phyloP scores from a whole-genome alignment of 441 rosid genomes.

The Syzygium syzygioides region DNA sequence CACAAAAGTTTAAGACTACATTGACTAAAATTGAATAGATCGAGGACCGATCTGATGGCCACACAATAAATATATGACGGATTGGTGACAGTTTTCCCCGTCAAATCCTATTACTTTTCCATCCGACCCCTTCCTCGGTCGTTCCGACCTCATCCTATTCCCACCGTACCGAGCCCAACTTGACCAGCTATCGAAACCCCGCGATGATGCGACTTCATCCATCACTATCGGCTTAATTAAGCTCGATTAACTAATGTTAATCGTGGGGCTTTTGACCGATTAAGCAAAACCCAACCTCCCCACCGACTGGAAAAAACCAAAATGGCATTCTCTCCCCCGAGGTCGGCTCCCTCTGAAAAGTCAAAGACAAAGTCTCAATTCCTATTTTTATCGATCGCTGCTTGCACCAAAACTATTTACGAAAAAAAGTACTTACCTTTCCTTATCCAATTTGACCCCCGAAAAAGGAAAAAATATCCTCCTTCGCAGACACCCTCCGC shows the following conservation, averaged over 20 bases:
- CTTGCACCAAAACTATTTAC: background rate
- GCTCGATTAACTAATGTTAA: background rate
- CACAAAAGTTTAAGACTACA: no score
- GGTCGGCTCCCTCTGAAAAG: background rate
- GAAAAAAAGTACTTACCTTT: background rate
- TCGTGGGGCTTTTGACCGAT: background rate
- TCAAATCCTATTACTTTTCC: background rate
- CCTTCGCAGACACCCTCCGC: background rate
- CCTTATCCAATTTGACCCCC: background rate
- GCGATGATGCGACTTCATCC: background rate
- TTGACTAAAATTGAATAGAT: no score
- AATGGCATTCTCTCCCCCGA: background rate
- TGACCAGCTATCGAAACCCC: background rate
- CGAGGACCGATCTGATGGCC: accelerated
- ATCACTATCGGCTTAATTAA: background rate
- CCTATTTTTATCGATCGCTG: background rate
- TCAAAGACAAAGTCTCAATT: background rate
- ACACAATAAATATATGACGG: no score
- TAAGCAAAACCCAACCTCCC: background rate
- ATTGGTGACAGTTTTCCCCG: no score
- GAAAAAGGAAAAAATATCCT: background rate
- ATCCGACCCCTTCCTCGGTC: accelerated
- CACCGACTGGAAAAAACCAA: background rate
- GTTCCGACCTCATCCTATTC: background rate
- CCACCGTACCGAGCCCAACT: accelerated